Conservation (phyloP, 2,329 filamentous ascomycete genomes). For the Monilinia aucupariae region DNA sequence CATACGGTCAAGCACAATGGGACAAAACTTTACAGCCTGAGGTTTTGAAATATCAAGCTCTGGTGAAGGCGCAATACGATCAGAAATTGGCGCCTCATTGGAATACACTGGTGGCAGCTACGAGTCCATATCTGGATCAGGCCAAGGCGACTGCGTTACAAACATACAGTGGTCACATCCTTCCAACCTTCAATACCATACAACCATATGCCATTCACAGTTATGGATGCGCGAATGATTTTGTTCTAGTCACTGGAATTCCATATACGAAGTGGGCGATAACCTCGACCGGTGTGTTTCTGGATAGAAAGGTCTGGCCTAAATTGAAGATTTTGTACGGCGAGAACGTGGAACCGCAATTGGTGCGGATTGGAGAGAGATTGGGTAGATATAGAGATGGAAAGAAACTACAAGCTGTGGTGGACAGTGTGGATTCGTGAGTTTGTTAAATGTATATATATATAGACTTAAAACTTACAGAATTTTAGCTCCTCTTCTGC, state of each 20-base stretch:
- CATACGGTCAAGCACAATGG: slow-evolving; percentile 69
- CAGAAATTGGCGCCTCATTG: slow-evolving; percentile 69
- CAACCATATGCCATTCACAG: slow-evolving; percentile 67
- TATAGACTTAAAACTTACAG: slow-evolving; percentile 19
- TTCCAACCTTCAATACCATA: slow-evolving; percentile 70
- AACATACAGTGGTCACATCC: slow-evolving; percentile 64
- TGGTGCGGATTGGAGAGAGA: slow-evolving; percentile 85
- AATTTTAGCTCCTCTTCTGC: slow-evolving; percentile 29
- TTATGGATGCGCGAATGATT: slow-evolving; percentile 60
- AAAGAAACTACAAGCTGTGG: slow-evolving; percentile 54
- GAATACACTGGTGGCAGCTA: slow-evolving; percentile 49
- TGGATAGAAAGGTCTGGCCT: slow-evolving; percentile 75
- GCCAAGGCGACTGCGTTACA: slow-evolving; percentile 58
- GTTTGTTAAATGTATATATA: slow-evolving; percentile 19
- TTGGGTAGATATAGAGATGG: slow-evolving; percentile 67
- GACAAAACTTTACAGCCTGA: slow-evolving; percentile 71
- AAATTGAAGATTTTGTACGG: slow-evolving; percentile 74
- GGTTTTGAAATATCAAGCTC: slow-evolving; percentile 57
- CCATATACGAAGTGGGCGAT: slow-evolving; percentile 68
- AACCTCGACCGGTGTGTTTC: slow-evolving; percentile 62
- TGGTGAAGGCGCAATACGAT: slow-evolving; percentile 63
- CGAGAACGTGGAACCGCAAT: slow-evolving; percentile 91
- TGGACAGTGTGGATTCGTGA: slow-evolving; percentile 49
- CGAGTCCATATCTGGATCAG: slow-evolving; percentile 68
- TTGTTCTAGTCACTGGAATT: slow-evolving; percentile 63